phyloP scores from a whole-genome alignment of 2,329 filamentous ascomycete genomes.

The Capronia epimyces region DNA sequence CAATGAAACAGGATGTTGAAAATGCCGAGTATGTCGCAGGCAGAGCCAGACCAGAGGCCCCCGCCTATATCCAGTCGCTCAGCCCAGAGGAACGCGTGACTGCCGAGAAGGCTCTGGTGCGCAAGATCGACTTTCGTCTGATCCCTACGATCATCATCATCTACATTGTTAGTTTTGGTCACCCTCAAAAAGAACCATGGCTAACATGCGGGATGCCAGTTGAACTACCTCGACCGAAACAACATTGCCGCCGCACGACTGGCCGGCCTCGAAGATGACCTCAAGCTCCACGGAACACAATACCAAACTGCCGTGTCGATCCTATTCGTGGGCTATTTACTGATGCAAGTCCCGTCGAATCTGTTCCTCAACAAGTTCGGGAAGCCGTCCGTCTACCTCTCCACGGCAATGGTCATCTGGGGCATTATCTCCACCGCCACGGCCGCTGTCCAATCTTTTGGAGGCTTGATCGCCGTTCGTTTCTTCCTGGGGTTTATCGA shows the following conservation, averaged over 20 bases:
- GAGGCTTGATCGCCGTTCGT: conserved; percentile 38
- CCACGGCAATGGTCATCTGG: conserved; percentile 36
- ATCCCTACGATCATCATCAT: conserved; percentile 67
- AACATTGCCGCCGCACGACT: conserved; percentile 54
- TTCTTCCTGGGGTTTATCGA: conserved; percentile 39
- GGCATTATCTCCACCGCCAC: conserved; percentile 35
- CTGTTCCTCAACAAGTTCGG: conserved; percentile 38
- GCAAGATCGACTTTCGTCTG: conserved; percentile 65
- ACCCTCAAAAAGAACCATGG: background rate
- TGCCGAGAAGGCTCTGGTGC: conserved; percentile 56
- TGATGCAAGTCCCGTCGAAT: conserved; percentile 47
- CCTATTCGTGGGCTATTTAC: conserved; percentile 56
- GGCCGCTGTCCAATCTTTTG: conserved; percentile 38
- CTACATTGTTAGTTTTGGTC: conserved; percentile 57
- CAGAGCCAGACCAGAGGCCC: conserved; percentile 5
- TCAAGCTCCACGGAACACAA: conserved; percentile 30
- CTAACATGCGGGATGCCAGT: conserved; percentile 57
- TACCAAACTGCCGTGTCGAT: conserved; percentile 35
- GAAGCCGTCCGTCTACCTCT: conserved; percentile 43
- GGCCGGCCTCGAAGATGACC: conserved; percentile 47
- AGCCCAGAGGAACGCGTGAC: conserved; percentile 47
- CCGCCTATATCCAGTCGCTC: conserved; percentile 17
- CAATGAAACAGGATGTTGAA: conserved; percentile 4
- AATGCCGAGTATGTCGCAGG: conserved; percentile 1
- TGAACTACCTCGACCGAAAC: conserved; percentile 64